phyloP scores from a whole-genome alignment of 2,329 filamentous ascomycete genomes.

The Zarea fungicola region DNA sequence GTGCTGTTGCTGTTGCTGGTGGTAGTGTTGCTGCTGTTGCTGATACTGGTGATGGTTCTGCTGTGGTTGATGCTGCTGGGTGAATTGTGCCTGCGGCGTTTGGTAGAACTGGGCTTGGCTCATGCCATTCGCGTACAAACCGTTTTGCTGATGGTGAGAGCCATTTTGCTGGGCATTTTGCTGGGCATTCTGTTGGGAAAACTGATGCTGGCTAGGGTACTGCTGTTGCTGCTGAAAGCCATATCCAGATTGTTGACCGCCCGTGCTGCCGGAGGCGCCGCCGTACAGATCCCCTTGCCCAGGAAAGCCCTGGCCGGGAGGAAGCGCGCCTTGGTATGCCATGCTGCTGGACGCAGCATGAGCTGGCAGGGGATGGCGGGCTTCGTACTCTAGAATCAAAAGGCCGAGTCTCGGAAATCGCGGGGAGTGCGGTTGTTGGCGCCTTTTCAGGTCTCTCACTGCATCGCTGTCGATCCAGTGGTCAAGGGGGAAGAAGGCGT shows the following conservation, averaged over 20 bases:
- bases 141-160: slow-evolving; percentile 20
- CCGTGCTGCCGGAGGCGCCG: slow-evolving; percentile 3
- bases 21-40: slow-evolving; percentile 10
- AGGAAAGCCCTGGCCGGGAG: slow-evolving; percentile 35
- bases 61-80: slow-evolving; percentile 19
- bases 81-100: slow-evolving; percentile 20
- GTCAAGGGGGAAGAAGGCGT: not conserved
- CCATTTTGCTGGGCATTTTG: slow-evolving; percentile 19
- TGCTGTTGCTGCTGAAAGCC: slow-evolving; percentile 25
- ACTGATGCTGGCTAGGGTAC: slow-evolving; percentile 21
- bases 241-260: slow-evolving; percentile 6
- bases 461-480: slow-evolving; percentile 12
- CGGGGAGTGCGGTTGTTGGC: not conserved
- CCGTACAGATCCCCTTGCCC: slow-evolving; percentile 29
- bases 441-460: slow-evolving; percentile 5
- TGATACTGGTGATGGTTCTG: slow-evolving; percentile 23
- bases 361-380: not conserved
- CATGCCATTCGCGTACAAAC: slow-evolving; percentile 16
- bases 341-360: slow-evolving; percentile 26
- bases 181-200: slow-evolving; percentile 18
- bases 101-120: slow-evolving; percentile 20
- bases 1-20: slow-evolving; percentile 13
- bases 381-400: too few species aligned
- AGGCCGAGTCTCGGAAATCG: too few species aligned
- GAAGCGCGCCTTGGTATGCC: slow-evolving; percentile 34